Conservation (phyloP, 768 basidiomycete genomes). For the Lactarius evosmus region DNA sequence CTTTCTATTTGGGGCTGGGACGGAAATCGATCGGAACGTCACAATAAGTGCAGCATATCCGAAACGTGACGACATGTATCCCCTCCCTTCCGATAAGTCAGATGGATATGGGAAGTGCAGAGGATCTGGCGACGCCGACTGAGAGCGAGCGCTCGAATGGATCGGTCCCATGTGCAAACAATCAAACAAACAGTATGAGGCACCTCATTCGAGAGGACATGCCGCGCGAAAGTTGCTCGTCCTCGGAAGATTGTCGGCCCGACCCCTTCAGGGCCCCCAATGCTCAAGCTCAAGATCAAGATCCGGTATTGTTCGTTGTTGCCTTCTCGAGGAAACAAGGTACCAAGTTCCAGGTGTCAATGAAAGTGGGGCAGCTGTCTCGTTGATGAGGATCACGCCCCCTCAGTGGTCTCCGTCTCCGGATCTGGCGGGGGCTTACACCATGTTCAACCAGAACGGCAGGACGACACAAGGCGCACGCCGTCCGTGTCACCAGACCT, state of each 20-base stretch:
- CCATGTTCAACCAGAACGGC: neutral
- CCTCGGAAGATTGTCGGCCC: neutral
- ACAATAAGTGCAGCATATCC: neutral
- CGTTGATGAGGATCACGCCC: neutral
- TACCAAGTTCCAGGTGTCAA: neutral
- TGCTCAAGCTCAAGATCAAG: neutral
- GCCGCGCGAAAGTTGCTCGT: too few species aligned
- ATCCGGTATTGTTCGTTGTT: neutral
- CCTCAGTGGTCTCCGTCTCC: neutral
- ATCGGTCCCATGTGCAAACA: too few species aligned
- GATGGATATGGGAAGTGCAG: neutral
- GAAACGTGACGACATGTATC: neutral
- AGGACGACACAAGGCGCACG: neutral
- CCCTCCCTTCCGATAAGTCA: too few species aligned
- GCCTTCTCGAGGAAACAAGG: neutral
- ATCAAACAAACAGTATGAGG: too few species aligned
- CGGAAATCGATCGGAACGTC: neutral
- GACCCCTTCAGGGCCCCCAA: neutral
- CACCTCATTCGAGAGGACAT: too few species aligned
- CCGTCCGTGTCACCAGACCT: neutral
- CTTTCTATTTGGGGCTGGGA: neutral
- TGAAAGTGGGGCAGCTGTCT: neutral
- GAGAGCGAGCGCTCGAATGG: too few species aligned
- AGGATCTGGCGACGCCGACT: neutral
- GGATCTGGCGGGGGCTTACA: slow-evolving; percentile 5